Percentiles rank a stretch among this genome's conserved stretches.
These are phyloP conservation scores for Phytophthora cryptogea DNA, from an alignment of 352 stramenopile genomes.

Conservation along the genomic window DNA sequence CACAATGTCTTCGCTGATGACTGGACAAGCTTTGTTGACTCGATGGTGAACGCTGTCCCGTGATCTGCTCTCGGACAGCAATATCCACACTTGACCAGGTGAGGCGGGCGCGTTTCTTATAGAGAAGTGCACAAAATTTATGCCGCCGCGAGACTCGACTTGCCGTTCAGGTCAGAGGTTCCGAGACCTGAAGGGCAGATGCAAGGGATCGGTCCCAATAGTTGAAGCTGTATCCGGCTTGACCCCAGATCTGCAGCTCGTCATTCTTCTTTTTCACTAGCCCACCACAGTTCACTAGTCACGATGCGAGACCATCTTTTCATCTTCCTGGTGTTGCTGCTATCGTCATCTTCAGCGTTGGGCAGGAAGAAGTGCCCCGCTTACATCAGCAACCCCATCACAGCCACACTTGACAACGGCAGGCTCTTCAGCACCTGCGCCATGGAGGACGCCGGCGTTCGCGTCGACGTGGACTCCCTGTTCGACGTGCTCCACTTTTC, in stretches of 20 bases:
- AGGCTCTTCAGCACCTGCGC: slow-evolving; percentile 24
- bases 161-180: not conserved
- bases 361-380: slow-evolving; percentile 8
- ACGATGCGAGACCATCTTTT: not conserved
- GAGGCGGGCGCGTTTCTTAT: slow-evolving; percentile 10
- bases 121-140: not conserved
- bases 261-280: slow-evolving; percentile 22
- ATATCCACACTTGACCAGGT: not conserved
- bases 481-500: slow-evolving; percentile 30
- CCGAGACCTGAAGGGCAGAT: not conserved
- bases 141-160: no score
- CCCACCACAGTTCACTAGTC: not conserved
- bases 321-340: slow-evolving; percentile 2
- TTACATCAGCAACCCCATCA: slow-evolving; percentile 14
- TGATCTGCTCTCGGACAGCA: slow-evolving; percentile 16
- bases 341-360: slow-evolving; percentile 2
- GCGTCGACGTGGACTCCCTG: slow-evolving; percentile 6
- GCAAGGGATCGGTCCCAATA: slow-evolving; percentile 1
- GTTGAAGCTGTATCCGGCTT: not conserved
- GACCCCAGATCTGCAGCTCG: not conserved
- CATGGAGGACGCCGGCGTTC: not conserved
- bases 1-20: slow-evolving; percentile 1
- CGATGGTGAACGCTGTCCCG: not conserved
- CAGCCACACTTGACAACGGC: slow-evolving; percentile 19
- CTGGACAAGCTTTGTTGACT: not conserved